Evolutionary conservation across 495 filamentous ascomycete genomes (phyloP).

Genomic region (Tricharina praecox): DNA sequence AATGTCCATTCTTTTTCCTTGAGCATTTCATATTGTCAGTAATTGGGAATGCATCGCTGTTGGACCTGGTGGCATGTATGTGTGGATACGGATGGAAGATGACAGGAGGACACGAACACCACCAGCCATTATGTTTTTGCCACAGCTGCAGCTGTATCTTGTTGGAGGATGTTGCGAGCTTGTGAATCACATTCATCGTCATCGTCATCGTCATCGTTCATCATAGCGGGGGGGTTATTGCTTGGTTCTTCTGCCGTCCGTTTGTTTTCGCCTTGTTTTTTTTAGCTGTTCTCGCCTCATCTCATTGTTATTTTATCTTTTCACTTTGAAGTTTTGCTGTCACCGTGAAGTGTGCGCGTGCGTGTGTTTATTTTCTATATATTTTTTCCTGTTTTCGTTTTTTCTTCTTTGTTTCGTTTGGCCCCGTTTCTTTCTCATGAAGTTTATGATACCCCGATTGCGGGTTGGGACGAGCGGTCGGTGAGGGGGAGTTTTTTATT

Average conservation of each 20-base stretch:
- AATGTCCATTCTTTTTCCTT: neutral
- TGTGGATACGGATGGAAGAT: neutral
- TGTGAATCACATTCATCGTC: neutral
- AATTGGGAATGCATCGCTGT: neutral
- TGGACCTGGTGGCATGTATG: neutral
- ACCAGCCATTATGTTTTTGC: no score
- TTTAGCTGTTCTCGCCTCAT: conserved; percentile 19
- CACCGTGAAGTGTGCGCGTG: no score
- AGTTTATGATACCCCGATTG: conserved; percentile 3
- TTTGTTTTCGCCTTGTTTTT: conserved; percentile 19
- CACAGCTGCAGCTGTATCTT: neutral
- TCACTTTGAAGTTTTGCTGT: no score
- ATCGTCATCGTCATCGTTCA: no score
- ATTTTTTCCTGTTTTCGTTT: neutral
- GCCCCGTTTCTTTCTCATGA: conserved; percentile 11
- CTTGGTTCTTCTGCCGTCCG: conserved; percentile 16
- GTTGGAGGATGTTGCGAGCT: neutral
- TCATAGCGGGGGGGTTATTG: neutral
- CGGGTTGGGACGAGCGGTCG: no score
- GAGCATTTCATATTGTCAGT: no score
- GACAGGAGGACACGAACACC: no score
- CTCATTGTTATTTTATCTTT: conserved; percentile 5
- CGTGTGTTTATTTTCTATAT: no score
- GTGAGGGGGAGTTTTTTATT: no score
- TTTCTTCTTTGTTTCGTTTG: neutral